Base-by-base conservation (phyloP, 164 flowering plant genomes). In the Vitis amurensis region DNA sequence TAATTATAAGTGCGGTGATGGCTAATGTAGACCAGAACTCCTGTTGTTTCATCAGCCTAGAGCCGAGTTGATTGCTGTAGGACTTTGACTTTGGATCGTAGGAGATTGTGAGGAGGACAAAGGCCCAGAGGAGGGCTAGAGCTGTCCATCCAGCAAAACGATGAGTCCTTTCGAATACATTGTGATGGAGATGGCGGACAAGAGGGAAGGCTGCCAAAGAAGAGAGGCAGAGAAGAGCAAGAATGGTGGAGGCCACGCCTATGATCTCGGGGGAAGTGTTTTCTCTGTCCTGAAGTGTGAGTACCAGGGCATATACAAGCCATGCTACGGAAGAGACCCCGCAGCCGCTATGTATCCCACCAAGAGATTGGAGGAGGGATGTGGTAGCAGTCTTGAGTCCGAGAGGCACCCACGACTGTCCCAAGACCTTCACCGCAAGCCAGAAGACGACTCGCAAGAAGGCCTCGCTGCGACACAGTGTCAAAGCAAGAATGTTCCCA, bases 11-110 rank as follows among this genome's bases (percentile, higher is more conserved):
- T 2, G 84, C 10, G 1, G 89, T 84, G 13, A 84, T 87, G 51
- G 78, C 85, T 0, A 76, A 1, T 0, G 94, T 88, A 67, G 86
- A 80, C 91, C 91, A 90, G 60, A 83, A 85, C 47, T 88, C 91
- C 70, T 85, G 88, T 1, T 66, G 52, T 56, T 66, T 77, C 8
- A 75, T 49, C 31, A 90, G 11, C 59, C 48, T 80, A 1, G 84
- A 76, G n/a, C 71, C 60, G 9, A 79, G 8, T 3, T 78, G 59
- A 19, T 73, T 19, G 10, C 29, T 49, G 70, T 84, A 87, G 47
- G 84, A 63, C 63, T 80, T 82, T 7, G 81, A 62, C n/a, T 0
- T 44, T 0, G 90, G 88, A 37, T 86, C 74, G 67, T 87, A 87
- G 8, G 80, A 76, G 29, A 79, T 66, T 2, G 79, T 81, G 30